phyloP scores from a whole-genome alignment of 2,329 filamentous ascomycete species.

The Fusarium graminum region DNA sequence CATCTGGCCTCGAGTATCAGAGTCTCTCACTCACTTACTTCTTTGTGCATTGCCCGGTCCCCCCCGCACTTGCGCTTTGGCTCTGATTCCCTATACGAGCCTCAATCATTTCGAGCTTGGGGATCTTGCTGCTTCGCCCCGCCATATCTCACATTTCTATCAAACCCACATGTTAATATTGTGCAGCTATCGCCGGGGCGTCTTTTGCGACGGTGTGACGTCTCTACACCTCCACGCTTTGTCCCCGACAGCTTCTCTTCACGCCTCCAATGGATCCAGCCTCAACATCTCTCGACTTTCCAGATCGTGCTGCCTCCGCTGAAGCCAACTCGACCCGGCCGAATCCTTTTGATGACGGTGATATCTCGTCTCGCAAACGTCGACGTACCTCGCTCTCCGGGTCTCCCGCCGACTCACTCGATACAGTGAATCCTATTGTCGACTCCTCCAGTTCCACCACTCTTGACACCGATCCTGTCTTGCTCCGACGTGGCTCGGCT shows the following conservation, averaged over 20 bases:
- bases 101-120: slow-evolving; percentile 27
- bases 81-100: slow-evolving; percentile 31
- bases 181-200: slow-evolving; percentile 66
- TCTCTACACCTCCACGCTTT: slow-evolving; percentile 62
- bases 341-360: slow-evolving; percentile 73
- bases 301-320: slow-evolving; percentile 71
- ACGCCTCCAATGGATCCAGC: slow-evolving; percentile 68
- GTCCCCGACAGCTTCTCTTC: slow-evolving; percentile 52
- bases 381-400: slow-evolving; percentile 70
- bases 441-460: slow-evolving; percentile 53
- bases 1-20: slow-evolving; percentile 22
- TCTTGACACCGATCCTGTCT: slow-evolving; percentile 49
- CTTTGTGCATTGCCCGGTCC: slow-evolving; percentile 16
- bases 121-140: slow-evolving; percentile 37
- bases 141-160: slow-evolving; percentile 43
- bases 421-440: slow-evolving; percentile 55
- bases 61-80: slow-evolving; percentile 19
- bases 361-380: slow-evolving; percentile 69
- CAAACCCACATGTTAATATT: slow-evolving; percentile 69
- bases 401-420: slow-evolving; percentile 67
- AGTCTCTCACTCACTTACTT: slow-evolving; percentile 25
- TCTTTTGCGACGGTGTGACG: slow-evolving; percentile 66
- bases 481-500: slow-evolving; percentile 44
- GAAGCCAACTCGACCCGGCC: slow-evolving; percentile 73
- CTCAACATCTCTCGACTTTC: slow-evolving; percentile 63